phyloP scores from a whole-genome alignment of 129 eudicot genomes.

The Daucus carota region DNA sequence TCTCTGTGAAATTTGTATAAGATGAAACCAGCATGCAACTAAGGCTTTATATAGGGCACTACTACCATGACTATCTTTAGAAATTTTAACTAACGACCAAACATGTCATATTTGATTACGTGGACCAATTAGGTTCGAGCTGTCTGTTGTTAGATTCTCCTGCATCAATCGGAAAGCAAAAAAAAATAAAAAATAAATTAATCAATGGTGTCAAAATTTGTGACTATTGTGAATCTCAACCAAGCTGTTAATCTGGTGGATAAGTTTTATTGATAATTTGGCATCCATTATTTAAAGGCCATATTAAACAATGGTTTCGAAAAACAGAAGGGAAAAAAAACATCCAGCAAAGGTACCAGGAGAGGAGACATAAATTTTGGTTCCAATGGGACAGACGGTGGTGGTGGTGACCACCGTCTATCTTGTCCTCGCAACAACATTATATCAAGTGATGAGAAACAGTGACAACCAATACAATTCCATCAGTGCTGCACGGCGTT shows the following conservation, averaged over 20 bases:
- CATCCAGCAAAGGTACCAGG: neutral
- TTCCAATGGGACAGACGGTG: slow-evolving; percentile 29
- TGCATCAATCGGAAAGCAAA: neutral
- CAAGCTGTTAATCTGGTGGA: neutral
- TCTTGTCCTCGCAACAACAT: slow-evolving; percentile 7
- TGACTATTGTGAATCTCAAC: neutral
- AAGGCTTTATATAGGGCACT: neutral
- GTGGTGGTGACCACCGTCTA: slow-evolving; percentile 28
- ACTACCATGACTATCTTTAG: neutral
- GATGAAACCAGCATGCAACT: neutral
- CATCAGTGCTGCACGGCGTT: slow-evolving; percentile 2
- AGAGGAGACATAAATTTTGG: neutral
- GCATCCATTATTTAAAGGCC: neutral
- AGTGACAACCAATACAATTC: neutral
- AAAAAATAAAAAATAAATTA: neutral
- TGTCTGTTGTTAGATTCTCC: neutral
- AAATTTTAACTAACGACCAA: neutral
- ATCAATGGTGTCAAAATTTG: neutral
- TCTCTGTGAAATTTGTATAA: neutral
- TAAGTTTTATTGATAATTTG: neutral
- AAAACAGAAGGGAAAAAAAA: neutral
- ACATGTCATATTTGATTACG: neutral
- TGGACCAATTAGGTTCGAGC: neutral
- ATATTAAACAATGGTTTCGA: neutral
- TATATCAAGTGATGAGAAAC: neutral